Evolutionary conservation across 2,329 filamentous ascomycete genomes (phyloP), one percentile per base, ranked within the genome.

Genomic region (Fusarium piperis): DNA sequence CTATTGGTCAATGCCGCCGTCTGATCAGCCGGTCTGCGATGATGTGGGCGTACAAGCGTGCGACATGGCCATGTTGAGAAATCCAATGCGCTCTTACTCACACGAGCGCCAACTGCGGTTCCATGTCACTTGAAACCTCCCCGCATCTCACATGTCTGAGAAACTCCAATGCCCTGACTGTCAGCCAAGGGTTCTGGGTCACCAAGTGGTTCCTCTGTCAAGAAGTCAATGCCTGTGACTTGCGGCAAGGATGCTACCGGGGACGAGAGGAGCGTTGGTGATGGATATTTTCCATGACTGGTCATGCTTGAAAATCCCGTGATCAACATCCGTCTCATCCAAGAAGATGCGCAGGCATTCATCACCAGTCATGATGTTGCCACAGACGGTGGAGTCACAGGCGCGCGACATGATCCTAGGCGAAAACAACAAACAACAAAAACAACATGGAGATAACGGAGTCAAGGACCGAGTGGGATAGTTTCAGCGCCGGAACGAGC

Each of bases 401-500:
- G 59, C 53, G 61, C 66, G 59, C 52, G 44, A 66, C 57, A 52
- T 16, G 56, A 52, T 35, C 32, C 58, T 60, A 15, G 60, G 61
- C 39, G 70, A 73, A 55, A 65, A 61, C n/a, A 64, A 72, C 35
- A 61, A 72, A 72, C 48, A 72, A 65, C 30, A 70, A 74, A 61
- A 60, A 52, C 44, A 55, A 39, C 53, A 57, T 67, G 62, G 73
- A 64, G 65, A 64, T 60, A 68, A 61, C 48, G 58, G 65, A 32
- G 44, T 12, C 36, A 62, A 71, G 56, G 60, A 65, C 63, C 68
- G 53, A 66, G 63, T 55, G 56, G 55, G 62, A 68, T 64, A 38
- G 64, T 52, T 65, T 68, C 59, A 67, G 60, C 58, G 56, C 70
- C 51, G 33, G 30, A 62, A 59, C 36, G 57, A 65, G 26, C 56